Percentiles rank a stretch among this genome's conserved stretches.
Evolutionary conservation across 805 yeast species (phyloP).

Genomic region (Naumovozyma castellii): DNA sequence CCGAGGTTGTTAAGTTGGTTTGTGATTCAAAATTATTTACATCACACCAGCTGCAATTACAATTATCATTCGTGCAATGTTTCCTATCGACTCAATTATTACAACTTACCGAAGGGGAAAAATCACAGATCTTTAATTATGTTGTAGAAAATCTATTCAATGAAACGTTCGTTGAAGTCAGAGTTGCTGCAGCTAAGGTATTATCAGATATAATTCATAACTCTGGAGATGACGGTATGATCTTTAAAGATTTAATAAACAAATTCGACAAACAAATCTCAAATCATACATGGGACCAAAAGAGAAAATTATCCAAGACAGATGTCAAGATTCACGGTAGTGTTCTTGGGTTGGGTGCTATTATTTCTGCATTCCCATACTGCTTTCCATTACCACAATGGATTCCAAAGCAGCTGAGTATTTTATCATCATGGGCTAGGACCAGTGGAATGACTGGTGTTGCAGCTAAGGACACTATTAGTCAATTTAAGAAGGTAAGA

Average conservation of each 20-base stretch:
- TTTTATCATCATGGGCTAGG: constrained; percentile 62
- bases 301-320: constrained; percentile 31
- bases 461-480: constrained; percentile 70
- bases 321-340: constrained; percentile 65
- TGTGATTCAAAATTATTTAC: constrained; percentile 34
- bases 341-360: constrained; percentile 77
- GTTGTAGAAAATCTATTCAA: constrained; percentile 43
- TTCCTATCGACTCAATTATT: constrained; percentile 63
- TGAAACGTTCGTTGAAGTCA: constrained; percentile 60
- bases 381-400: constrained; percentile 84
- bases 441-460: constrained; percentile 73
- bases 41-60: constrained; percentile 54
- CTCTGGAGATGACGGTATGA: constrained; percentile 36
- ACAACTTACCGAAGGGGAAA: constrained; percentile 39
- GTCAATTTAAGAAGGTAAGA: constrained; percentile 81
- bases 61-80: constrained; percentile 62
- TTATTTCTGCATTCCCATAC: constrained; percentile 84
- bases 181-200: constrained; percentile 63
- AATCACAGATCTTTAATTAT: constrained; percentile 40
- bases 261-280: constrained; percentile 31
- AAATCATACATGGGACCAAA: constrained; percentile 21
- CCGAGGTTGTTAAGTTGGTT: constrained; percentile 37
- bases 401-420: constrained; percentile 67
- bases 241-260: constrained; percentile 32
- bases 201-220: constrained; percentile 75